phyloP scores from a whole-genome alignment of 805 yeast genomes.

The Metschnikowia cerradonensis region DNA sequence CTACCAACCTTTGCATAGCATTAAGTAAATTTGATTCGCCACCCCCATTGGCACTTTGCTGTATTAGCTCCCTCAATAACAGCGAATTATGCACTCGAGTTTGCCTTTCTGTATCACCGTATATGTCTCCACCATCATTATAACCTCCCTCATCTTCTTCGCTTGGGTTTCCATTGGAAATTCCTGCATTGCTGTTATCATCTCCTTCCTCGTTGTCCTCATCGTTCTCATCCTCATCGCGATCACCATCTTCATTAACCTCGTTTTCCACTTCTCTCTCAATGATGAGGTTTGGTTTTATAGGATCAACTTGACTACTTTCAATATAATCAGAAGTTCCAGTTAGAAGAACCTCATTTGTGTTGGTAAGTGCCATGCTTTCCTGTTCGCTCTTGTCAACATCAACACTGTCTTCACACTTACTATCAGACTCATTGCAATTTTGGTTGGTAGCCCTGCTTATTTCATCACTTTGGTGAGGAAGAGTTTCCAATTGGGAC shows the following conservation, averaged over 20 bases:
- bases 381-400: background rate
- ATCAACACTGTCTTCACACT: background rate
- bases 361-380: background rate
- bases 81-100: background rate
- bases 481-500: background rate
- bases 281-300: background rate
- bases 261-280: background rate
- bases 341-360: background rate
- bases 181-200: constrained; percentile 2
- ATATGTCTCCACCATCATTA: constrained; percentile 12
- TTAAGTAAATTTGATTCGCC: constrained; percentile 24
- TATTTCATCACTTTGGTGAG: background rate
- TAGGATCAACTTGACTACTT: background rate
- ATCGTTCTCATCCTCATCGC: background rate
- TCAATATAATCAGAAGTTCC: background rate
- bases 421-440: background rate
- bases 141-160: constrained; percentile 10
- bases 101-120: background rate
- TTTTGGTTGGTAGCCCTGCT: background rate
- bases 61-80: constrained; percentile 10
- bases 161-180: constrained; percentile 4
- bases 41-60: constrained; percentile 1
- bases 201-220: background rate
- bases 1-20: constrained; percentile 33
- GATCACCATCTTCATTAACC: no score